These are phyloP conservation scores for Scutellaria barbata DNA, from an alignment of 257 asterid species.

Conservation along the genomic window DNA sequence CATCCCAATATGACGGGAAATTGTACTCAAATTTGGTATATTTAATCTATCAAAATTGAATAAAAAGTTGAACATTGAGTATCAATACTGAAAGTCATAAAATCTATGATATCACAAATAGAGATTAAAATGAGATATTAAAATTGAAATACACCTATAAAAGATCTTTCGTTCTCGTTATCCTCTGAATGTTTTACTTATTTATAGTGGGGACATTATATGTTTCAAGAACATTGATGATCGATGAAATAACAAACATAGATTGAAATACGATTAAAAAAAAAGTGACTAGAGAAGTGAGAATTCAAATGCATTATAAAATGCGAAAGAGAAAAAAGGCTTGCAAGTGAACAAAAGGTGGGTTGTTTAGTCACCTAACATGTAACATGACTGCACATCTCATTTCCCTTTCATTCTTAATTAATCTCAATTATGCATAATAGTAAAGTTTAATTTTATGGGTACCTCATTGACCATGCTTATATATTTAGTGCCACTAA, in stretches of 20 bases:
- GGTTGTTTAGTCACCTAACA: slow-evolving; percentile 45
- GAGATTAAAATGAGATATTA: too few species aligned
- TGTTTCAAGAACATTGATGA: too few species aligned
- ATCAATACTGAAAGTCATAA: too few species aligned
- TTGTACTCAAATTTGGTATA: too few species aligned
- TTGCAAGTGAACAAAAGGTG: slow-evolving; percentile 39
- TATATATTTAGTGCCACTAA: slow-evolving; percentile 10
- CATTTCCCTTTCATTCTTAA: slow-evolving; percentile 33
- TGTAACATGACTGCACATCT: slow-evolving; percentile 43
- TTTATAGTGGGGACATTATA: neutral
- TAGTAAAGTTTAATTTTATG: slow-evolving; percentile 38
- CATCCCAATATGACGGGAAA: too few species aligned
- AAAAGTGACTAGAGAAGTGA: neutral
- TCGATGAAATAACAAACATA: too few species aligned
- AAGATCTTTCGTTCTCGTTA: too few species aligned
- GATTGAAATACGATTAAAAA: neutral
- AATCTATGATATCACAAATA: too few species aligned
- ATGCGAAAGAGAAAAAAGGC: neutral
- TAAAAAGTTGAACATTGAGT: too few species aligned
- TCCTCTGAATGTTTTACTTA: neutral
- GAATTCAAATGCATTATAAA: neutral
- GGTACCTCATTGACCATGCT: slow-evolving; percentile 34
- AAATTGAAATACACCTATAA: too few species aligned
- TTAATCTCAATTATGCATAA: slow-evolving; percentile 38
- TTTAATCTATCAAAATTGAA: too few species aligned